A percentile compares a stretch with the other conserved stretches of the same genome.
Conservation (phyloP, 352 stramenopile genomes). For the Phytophthora pseudosyringae region DNA sequence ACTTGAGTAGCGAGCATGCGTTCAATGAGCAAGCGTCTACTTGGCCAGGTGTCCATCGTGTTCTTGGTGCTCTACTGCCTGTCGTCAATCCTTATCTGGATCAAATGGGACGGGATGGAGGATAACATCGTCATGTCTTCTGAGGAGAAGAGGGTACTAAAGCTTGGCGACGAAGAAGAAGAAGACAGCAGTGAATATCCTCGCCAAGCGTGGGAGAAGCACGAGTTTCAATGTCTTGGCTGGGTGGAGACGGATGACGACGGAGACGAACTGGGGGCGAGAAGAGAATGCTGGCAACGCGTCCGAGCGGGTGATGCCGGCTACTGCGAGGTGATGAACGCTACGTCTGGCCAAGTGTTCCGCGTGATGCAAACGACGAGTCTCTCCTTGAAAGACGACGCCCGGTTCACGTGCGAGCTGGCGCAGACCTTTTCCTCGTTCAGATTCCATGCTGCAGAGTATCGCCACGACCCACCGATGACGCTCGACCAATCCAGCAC, state of each 20-base stretch:
- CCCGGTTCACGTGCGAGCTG: slow-evolving; percentile 74
- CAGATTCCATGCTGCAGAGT: slow-evolving; percentile 43
- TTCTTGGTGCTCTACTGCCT: slow-evolving; percentile 38
- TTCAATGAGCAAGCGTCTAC: slow-evolving; percentile 6
- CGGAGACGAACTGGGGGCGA: slow-evolving; percentile 49
- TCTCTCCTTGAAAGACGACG: slow-evolving; percentile 69
- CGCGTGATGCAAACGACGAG: slow-evolving; percentile 71
- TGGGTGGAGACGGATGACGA: slow-evolving; percentile 71
- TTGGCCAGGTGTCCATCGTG: slow-evolving; percentile 11
- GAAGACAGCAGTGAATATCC: slow-evolving; percentile 21
- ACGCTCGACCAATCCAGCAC: slow-evolving; percentile 1
- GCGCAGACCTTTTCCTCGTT: slow-evolving; percentile 67
- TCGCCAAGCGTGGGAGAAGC: slow-evolving; percentile 30
- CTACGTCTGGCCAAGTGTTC: slow-evolving; percentile 53
- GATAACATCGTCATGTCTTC: slow-evolving; percentile 4
- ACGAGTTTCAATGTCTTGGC: slow-evolving; percentile 69
- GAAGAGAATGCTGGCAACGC: slow-evolving; percentile 69
- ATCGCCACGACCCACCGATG: slow-evolving; percentile 70
- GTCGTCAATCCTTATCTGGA: slow-evolving; percentile 35
- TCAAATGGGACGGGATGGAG: slow-evolving; percentile 39
- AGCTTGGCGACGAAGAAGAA: background rate
- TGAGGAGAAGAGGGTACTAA: background rate
- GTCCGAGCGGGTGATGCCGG: slow-evolving; percentile 58
- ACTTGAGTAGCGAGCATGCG: background rate
- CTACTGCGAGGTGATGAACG: slow-evolving; percentile 71